phyloP scores from a whole-genome alignment of 768 basidiomycete genomes.

The Rhodosporidiobolus odoratus region DNA sequence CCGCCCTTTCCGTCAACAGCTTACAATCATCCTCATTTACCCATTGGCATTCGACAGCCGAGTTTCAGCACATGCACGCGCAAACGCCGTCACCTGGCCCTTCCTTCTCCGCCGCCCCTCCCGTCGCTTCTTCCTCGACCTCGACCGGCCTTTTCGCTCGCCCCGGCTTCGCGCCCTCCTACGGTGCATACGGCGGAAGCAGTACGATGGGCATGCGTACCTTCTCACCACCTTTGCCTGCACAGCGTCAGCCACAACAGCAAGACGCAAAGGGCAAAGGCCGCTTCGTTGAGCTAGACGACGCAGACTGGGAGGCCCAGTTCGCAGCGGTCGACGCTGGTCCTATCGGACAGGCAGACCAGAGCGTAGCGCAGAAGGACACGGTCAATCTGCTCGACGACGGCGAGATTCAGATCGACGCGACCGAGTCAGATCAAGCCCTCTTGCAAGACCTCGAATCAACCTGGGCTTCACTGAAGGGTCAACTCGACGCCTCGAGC shows the following conservation, averaged over 20 bases:
- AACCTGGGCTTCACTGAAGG: constrained; percentile 38
- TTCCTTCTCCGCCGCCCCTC: background rate
- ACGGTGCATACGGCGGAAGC: constrained; percentile 26
- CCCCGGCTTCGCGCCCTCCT: constrained; percentile 27
- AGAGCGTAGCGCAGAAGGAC: background rate
- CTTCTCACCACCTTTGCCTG: background rate
- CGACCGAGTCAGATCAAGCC: constrained; percentile 30
- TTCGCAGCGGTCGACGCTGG: constrained; percentile 26
- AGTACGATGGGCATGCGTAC: constrained; percentile 16
- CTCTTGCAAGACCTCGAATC: constrained; percentile 39
- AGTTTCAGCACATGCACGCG: constrained; percentile 39
- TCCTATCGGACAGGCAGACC: too few species aligned
- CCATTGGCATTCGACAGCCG: constrained; percentile 18
- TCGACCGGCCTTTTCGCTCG: constrained; percentile 1
- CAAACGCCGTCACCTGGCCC: background rate
- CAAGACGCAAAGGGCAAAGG: constrained; percentile 62
- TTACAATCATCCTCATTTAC: constrained; percentile 1
- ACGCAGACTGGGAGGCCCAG: constrained; percentile 42
- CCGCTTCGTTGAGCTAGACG: constrained; percentile 47
- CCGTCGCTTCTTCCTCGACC: background rate
- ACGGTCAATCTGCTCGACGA: constrained; percentile 25
- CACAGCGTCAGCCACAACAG: background rate
- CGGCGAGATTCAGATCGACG: constrained; percentile 32
- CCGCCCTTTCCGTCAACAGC: constrained; percentile 43
- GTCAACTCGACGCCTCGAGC: constrained; percentile 11